Percentiles rank a stretch among this genome's conserved stretches.
phyloP scores from a whole-genome alignment of 306 rosid genomes.

The Cicer chorassanicum region DNA sequence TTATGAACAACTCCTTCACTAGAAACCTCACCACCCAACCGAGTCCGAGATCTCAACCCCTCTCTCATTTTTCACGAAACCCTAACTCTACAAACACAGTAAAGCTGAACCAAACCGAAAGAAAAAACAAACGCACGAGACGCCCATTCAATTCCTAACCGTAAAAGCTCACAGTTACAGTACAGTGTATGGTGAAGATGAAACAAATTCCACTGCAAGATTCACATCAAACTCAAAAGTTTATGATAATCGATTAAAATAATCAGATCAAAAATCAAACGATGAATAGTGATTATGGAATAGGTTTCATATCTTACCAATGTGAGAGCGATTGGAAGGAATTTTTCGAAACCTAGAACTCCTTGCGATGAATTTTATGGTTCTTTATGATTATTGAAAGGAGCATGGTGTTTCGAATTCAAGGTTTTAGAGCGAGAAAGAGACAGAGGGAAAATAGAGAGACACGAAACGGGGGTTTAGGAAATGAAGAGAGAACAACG shows the following conservation, averaged over 20 bases:
- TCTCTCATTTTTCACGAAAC: conserved; percentile 67
- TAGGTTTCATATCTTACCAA: conserved; percentile 56
- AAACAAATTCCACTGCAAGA: conserved; percentile 19
- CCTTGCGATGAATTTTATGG: conserved; percentile 31
- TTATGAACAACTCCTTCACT: conserved; percentile 31
- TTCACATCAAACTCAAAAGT: background rate
- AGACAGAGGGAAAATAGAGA: conserved; percentile 29
- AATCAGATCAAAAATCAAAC: conserved; percentile 56
- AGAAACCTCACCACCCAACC: conserved; percentile 41
- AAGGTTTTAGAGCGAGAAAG: conserved; percentile 51
- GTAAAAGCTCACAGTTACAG: conserved; percentile 27
- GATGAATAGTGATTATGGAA: background rate
- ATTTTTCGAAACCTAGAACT: conserved; percentile 38
- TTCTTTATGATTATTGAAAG: conserved; percentile 8
- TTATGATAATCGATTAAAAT: conserved; percentile 18
- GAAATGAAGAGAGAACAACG: background rate
- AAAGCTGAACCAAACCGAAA: conserved; percentile 38
- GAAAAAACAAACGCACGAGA: conserved; percentile 36
- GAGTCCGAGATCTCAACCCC: conserved; percentile 68
- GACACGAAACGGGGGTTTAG: conserved; percentile 40
- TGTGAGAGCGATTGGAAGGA: conserved; percentile 49
- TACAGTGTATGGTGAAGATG: conserved; percentile 9
- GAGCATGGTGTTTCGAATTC: conserved; percentile 42
- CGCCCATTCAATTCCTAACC: conserved; percentile 30
- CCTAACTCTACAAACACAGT: conserved; percentile 47